A percentile compares a stretch with the other conserved stretches of the same genome.
These are phyloP conservation scores for Delonix regia DNA, from an alignment of 306 rosid species.

Conservation along the genomic window DNA sequence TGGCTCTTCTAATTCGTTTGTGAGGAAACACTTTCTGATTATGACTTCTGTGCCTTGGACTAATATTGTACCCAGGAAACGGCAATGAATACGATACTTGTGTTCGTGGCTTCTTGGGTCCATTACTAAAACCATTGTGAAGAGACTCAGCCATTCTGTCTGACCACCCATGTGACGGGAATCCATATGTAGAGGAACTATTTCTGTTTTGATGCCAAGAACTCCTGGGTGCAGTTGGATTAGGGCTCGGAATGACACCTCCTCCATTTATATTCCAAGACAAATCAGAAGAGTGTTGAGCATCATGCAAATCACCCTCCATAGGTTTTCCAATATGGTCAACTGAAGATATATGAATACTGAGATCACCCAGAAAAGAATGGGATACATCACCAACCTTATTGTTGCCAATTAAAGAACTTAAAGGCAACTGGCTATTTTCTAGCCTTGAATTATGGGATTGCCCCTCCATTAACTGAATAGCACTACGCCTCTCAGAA, in stretches of 20 bases:
- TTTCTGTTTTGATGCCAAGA: constrained; percentile 63
- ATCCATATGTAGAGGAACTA: constrained; percentile 54
- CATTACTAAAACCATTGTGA: constrained; percentile 64
- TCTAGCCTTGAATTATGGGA: constrained; percentile 34
- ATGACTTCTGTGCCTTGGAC: constrained; percentile 51
- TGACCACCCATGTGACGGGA: constrained; percentile 61
- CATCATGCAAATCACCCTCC: constrained; percentile 48
- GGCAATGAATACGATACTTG: constrained; percentile 73
- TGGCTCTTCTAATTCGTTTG: constrained; percentile 74
- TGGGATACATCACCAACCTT: constrained; percentile 45
- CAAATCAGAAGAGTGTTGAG: constrained; percentile 54
- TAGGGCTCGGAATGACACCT: constrained; percentile 59
- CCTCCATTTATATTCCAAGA: constrained; percentile 55
- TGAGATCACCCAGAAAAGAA: constrained; percentile 48
- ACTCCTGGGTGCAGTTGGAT: constrained; percentile 82
- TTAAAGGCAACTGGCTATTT: constrained; percentile 30
- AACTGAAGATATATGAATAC: constrained; percentile 57
- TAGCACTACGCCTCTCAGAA: constrained; percentile 29
- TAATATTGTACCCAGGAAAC: constrained; percentile 51
- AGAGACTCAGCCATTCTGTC: constrained; percentile 60
- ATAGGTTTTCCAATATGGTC: constrained; percentile 51
- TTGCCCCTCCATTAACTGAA: constrained; percentile 41
- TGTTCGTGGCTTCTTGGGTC: constrained; percentile 84
- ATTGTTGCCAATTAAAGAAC: constrained; percentile 34
- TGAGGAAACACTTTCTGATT: constrained; percentile 57